Base-by-base conservation (phyloP, 768 basidiomycete genomes). In the Auricularia cornea region DNA sequence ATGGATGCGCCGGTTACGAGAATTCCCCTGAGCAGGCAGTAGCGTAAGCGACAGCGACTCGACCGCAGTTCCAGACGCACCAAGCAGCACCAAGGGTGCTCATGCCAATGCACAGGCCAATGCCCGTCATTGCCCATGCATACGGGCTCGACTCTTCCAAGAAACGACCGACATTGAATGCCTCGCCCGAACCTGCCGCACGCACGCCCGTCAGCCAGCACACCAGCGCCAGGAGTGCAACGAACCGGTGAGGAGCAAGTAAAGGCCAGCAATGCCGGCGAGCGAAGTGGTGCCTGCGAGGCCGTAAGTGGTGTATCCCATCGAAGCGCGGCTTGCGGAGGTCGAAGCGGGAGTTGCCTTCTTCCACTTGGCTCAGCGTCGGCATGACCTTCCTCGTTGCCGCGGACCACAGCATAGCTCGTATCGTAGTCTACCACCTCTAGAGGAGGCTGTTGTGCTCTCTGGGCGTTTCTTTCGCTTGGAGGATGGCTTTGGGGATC, bases 1-100 rank as follows among this genome's bases (percentile, higher is more conserved):
- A 99, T 94, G 32, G 94, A 96, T n/a, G 95, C 78, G 62, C 97
- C 97, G 1, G 97, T 98, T 62, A 98, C 78, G 79, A 96, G 94
- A 73, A 99, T 98, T 60, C 96, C 96, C 96, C 96, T 98, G 64
- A 64, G 40, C 65, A 38, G 1, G 51, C 38, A 65, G 31, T 60
- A 11, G 32, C 14, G 44, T 65, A 33, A 65, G 31, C 51, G 5
- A 18, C 8, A 65, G 31, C 51, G 5, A 18, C 8, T 12, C 3
- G 32, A 28, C 35, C 3, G 63, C 41, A 59, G 40, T 32, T 29
- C 30, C 11, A 60, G 30, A 16, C 48, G n/a, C 26, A 96, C 97
- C 97, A 98, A 76, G 90, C 96, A 59, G 96, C 97, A 64, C 96
- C 97, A 2, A 94, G 77, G 2, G 97, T 94, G 70, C 92, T 94